Evolutionary conservation across 2,329 filamentous ascomycete genomes (phyloP).

Genomic region (Arthrobotrys conoides): DNA sequence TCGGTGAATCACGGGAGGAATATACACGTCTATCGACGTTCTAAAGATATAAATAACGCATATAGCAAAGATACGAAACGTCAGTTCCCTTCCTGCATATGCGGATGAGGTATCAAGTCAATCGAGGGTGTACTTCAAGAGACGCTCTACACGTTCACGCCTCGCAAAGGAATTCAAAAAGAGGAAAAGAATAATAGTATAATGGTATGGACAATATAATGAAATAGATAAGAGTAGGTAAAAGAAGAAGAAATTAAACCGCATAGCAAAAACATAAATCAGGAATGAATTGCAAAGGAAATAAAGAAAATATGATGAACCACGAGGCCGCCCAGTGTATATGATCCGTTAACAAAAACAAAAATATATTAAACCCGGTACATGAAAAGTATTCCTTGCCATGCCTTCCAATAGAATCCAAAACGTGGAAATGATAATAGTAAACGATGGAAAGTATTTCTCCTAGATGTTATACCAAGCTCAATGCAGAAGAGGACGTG

Average conservation of each 20-base stretch:
- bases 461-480: conserved; percentile 16
- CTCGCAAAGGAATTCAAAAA: neutral
- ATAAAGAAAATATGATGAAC: conserved; percentile 30
- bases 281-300: conserved; percentile 20
- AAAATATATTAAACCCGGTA: conserved; percentile 30
- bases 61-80: conserved; percentile 17
- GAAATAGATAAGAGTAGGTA: conserved; percentile 24
- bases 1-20: neutral
- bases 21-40: conserved; percentile 16
- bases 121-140: neutral
- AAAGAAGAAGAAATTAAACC: neutral
- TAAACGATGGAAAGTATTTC: conserved; percentile 23
- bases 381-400: conserved; percentile 10
- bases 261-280: neutral
- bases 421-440: conserved; percentile 7
- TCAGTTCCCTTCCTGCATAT: conserved; percentile 4
- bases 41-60: conserved; percentile 26
- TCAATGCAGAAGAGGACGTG: conserved; percentile 21
- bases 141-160: neutral
- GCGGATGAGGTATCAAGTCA: neutral
- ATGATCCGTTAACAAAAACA: conserved; percentile 32
- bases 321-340: conserved; percentile 56
- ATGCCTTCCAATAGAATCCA: conserved; percentile 33
- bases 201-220: conserved; percentile 25
- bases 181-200: conserved; percentile 8